Percentiles rank a stretch among this genome's conserved stretches.
phyloP scores from a whole-genome alignment of 768 basidiomycete genomes.

The Termitomyces sp. region DNA sequence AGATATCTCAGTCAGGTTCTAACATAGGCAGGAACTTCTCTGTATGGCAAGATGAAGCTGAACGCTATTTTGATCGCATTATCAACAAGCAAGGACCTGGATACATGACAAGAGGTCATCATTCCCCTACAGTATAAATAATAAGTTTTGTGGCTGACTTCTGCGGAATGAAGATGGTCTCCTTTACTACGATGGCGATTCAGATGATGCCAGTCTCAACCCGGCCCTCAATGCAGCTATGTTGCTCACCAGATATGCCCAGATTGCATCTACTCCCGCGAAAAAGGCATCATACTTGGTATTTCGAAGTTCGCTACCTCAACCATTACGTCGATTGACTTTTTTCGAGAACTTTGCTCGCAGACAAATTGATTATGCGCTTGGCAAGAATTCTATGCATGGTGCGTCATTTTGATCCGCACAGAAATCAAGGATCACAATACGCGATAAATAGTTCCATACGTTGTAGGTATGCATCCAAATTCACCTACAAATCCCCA shows the following conservation, averaged over 20 bases:
- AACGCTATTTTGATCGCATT: constrained; percentile 71
- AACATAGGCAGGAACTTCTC: constrained; percentile 50
- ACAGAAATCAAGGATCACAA: background rate
- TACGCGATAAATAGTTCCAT: constrained; percentile 45
- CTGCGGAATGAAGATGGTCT: constrained; percentile 53
- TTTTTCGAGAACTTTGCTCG: constrained; percentile 59
- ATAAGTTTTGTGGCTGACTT: background rate
- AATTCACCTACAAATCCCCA: constrained; percentile 91
- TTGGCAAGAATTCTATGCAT: constrained; percentile 89
- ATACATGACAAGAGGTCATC: constrained; percentile 54
- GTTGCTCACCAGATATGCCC: constrained; percentile 73
- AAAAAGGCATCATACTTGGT: constrained; percentile 62
- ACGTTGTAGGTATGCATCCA: constrained; percentile 84
- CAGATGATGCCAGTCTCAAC: constrained; percentile 73
- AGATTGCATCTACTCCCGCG: constrained; percentile 55
- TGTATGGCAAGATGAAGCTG: constrained; percentile 64
- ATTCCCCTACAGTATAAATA: background rate
- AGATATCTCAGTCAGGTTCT: constrained; percentile 57
- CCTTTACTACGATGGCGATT: constrained; percentile 79
- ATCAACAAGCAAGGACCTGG: constrained; percentile 51
- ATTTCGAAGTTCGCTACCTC: constrained; percentile 9
- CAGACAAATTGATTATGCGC: constrained; percentile 71
- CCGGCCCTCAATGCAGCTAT: constrained; percentile 86
- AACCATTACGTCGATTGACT: background rate
- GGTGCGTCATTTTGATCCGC: constrained; percentile 32